Percentiles rank a stretch among this genome's conserved stretches.
phyloP scores from a whole-genome alignment of 2,329 filamentous ascomycete genomes.

The Sporothrix brunneoviolacea region DNA sequence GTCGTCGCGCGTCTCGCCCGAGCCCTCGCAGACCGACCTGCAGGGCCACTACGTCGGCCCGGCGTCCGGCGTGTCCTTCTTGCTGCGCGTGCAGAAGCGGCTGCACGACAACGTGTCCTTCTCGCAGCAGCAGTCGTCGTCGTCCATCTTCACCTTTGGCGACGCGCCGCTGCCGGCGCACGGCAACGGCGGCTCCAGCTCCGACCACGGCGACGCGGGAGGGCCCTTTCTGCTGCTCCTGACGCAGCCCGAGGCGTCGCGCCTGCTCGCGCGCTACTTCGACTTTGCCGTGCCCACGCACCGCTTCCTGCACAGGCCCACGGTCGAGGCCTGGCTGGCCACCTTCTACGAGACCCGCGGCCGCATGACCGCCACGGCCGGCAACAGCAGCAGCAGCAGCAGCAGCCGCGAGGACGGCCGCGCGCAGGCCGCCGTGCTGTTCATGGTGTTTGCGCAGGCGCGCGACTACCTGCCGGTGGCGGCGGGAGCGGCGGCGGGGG shows the following conservation, averaged over 20 bases:
- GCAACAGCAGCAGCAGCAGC: neutral
- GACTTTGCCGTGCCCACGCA: conserved; percentile 36
- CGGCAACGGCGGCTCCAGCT: no score
- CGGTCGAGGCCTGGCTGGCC: conserved; percentile 35
- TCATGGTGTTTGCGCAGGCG: conserved; percentile 37
- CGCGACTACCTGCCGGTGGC: neutral
- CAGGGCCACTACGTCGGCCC: conserved; percentile 43
- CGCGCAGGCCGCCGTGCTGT: conserved; percentile 23
- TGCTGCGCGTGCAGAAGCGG: conserved; percentile 42
- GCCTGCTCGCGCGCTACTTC: conserved; percentile 28
- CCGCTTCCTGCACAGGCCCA: conserved; percentile 37
- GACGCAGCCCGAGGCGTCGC: neutral
- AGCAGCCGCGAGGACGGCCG: neutral
- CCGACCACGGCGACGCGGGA: no score
- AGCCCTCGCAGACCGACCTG: conserved; percentile 37
- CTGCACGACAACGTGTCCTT: conserved; percentile 34
- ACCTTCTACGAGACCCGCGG: conserved; percentile 40
- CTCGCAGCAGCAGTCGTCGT: conserved; percentile 33
- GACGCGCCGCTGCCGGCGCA: conserved; percentile 34
- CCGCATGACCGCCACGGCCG: neutral
- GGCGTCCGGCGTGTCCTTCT: conserved; percentile 41
- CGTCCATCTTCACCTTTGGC: conserved; percentile 40
- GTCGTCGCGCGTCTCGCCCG: conserved; percentile 36
- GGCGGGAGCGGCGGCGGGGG: neutral
- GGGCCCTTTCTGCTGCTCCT: conserved; percentile 5